Conservation (phyloP, 1,284 basidiomycete species). For the Violaceomyces palustris region DNA sequence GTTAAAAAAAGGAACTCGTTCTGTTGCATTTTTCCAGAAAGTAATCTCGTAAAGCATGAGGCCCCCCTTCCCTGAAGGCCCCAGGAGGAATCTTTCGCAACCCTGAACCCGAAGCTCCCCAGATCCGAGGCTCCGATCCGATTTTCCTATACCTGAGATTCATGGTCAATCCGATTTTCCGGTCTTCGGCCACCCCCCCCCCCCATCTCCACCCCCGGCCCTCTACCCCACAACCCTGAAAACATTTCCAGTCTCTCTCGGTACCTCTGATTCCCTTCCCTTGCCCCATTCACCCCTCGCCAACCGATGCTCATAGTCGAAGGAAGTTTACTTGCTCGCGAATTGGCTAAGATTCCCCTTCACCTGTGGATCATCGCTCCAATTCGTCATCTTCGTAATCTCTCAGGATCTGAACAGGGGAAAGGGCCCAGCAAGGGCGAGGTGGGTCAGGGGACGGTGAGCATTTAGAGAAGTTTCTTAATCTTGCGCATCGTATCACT, state of each 20-base stretch:
- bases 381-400: constrained; percentile 47
- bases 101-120: no score
- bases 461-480: background rate
- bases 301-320: background rate
- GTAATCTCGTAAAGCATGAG: no score
- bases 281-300: background rate
- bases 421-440: background rate
- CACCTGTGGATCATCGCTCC: constrained; percentile 9
- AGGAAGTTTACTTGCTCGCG: background rate
- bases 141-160: no score
- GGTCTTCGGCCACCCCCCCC: background rate
- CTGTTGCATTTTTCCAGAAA: no score
- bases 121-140: no score
- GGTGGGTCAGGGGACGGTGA: background rate
- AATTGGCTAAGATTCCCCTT: background rate
- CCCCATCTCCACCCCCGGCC: background rate
- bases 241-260: background rate
- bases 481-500: background rate
- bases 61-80: no score
- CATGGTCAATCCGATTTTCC: no score
- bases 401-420: constrained; percentile 22
- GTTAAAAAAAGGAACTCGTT: no score
- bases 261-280: background rate
- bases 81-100: no score
- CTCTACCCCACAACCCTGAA: background rate